These are phyloP conservation scores for Acacia acuminata DNA, from an alignment of 306 rosid species.

Conservation along the genomic window DNA sequence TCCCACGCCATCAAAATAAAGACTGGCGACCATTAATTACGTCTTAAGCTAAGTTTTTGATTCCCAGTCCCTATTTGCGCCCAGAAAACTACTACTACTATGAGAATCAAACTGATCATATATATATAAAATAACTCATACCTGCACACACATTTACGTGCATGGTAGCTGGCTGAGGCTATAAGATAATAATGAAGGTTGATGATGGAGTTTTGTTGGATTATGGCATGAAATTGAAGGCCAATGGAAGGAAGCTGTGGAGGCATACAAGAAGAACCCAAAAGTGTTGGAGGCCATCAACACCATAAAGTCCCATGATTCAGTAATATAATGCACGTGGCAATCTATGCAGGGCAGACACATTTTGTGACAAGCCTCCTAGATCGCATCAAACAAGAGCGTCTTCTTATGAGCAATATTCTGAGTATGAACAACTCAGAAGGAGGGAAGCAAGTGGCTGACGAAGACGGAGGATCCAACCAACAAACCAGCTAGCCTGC, in stretches of 20 bases:
- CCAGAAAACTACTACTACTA: too few species aligned
- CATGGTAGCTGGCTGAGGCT: not conserved
- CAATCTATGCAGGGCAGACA: slow-evolving; percentile 39
- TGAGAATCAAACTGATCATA: not conserved
- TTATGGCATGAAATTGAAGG: slow-evolving; percentile 42
- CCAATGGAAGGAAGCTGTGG: slow-evolving; percentile 28
- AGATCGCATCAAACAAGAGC: not conserved
- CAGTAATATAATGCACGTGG: slow-evolving; percentile 34
- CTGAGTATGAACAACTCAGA: slow-evolving; percentile 31
- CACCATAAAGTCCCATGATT: slow-evolving; percentile 43
- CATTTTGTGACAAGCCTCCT: slow-evolving; percentile 25
- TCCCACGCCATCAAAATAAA: too few species aligned
- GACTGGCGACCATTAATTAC: too few species aligned
- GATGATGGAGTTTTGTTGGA: slow-evolving; percentile 31
- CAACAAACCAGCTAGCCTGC: slow-evolving; percentile 26
- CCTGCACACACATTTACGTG: too few species aligned
- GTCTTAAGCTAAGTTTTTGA: too few species aligned
- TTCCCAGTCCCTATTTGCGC: too few species aligned
- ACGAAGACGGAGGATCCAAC: slow-evolving; percentile 46
- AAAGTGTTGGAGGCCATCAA: too few species aligned
- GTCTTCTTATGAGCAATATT: too few species aligned
- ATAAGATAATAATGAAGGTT: not conserved
- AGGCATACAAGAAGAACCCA: slow-evolving; percentile 18
- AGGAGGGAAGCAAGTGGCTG: slow-evolving; percentile 57
- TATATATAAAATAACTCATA: not conserved